Base-by-base conservation (phyloP, 495 filamentous ascomycete genomes). In the Penicillium steckii region DNA sequence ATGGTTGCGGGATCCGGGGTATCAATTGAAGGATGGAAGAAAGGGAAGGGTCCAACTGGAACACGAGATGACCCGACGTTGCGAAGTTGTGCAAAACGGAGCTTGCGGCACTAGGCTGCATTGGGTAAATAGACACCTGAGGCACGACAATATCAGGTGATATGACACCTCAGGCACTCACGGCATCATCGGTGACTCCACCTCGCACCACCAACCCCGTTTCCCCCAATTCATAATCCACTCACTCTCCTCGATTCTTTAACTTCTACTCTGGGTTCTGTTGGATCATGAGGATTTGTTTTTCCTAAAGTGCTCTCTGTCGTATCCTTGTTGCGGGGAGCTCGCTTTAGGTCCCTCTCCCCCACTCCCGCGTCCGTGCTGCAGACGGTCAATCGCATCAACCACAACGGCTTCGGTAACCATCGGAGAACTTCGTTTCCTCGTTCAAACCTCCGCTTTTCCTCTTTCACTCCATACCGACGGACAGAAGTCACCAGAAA, bases 1-100 rank as follows among this genome's bases (percentile, higher is more conserved):
- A 94, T 91, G 65, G 33, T 37, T 27, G 26, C 67, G 83, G 73
- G 66, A 62, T 55, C 57, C 59, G 59, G 55, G 50, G 45, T 59
- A 68, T 62, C 61, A 70, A 70, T 67, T 64, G 69, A 66, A 40
- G 54, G 59, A 60, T 56, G 58, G 62, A 56, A 50, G 48, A 43
- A 61, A 60, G 60, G 62, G 62, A 61, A 64, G 60, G 62, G 59
- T 65, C 69, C 62, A 64, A 60, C 65, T 69, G n/a, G 66, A 73
- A 66, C 64, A 64, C 62, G 64, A 72, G 67, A 60, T 72, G 67
- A 65, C 64, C 67, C 66, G 70, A 72, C 65, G 69, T 74, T 70
- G 64, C 61, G 69, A 73, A 62, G 66, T 74, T 73, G 72, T 75
- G 72, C 69, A 75, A 75, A 75, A 72, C 65, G 69, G 69, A 73